phyloP scores from a whole-genome alignment of 306 rosid genomes.

The Cicer arietinum region DNA sequence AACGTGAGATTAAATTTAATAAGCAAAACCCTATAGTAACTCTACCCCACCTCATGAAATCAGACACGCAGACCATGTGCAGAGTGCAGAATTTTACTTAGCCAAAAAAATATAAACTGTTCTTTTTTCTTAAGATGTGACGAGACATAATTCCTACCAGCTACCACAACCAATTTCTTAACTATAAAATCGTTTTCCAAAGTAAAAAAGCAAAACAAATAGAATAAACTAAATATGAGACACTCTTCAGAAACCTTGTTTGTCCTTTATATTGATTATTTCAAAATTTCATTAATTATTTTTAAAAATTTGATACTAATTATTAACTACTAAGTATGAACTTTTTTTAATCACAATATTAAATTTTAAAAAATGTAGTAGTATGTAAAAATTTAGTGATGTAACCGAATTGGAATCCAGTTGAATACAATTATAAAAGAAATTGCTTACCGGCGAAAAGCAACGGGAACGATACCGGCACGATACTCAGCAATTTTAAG shows the following conservation, averaged over 20 bases:
- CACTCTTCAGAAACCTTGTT: too few species aligned
- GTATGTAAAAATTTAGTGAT: too few species aligned
- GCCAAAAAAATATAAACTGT: neutral
- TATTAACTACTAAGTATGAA: too few species aligned
- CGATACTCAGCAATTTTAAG: slow-evolving; percentile 96
- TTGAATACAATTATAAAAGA: too few species aligned
- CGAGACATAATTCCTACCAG: neutral
- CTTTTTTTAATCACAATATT: too few species aligned
- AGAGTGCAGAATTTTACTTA: neutral
- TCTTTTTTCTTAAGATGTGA: neutral
- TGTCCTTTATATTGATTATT: too few species aligned
- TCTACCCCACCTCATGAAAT: slow-evolving; percentile 6
- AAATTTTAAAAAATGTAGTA: too few species aligned
- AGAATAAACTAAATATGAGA: too few species aligned
- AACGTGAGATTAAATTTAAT: too few species aligned
- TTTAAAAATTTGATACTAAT: too few species aligned
- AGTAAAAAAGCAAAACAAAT: neutral
- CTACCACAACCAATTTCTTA: neutral
- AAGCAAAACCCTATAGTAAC: neutral
- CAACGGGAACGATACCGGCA: slow-evolving; percentile 96
- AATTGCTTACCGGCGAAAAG: slow-evolving; percentile 72
- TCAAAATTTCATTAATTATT: too few species aligned
- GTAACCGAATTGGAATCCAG: too few species aligned
- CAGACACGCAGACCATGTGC: neutral
- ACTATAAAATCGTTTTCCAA: neutral